These are phyloP conservation scores for Arthroderma sp. DNA, from an alignment of 2,329 filamentous ascomycete species.

Conservation along the genomic window DNA sequence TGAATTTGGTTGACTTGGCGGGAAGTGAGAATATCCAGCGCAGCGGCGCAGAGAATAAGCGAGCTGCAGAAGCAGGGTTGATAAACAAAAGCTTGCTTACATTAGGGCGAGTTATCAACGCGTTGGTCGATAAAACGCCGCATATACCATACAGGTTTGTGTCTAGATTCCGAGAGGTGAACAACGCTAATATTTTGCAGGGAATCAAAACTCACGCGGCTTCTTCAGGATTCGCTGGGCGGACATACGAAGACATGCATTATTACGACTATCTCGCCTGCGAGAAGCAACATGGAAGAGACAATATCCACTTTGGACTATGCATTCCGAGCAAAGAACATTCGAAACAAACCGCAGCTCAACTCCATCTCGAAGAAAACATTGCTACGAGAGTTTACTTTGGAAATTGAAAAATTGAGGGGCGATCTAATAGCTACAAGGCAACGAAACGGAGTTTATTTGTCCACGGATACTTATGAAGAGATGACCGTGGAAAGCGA, in stretches of 20 bases:
- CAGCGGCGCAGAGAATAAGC: conserved; percentile 94
- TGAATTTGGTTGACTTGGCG: conserved; percentile 92
- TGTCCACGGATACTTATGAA: conserved; percentile 78
- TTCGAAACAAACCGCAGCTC: conserved; percentile 91
- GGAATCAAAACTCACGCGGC: conserved; percentile 88
- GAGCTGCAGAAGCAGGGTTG: conserved; percentile 83
- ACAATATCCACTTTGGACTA: conserved; percentile 98
- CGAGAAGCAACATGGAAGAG: conserved; percentile 90
- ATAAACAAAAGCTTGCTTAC: conserved; percentile 98
- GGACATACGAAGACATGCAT: conserved; percentile 97
- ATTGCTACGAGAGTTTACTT: conserved; percentile 73
- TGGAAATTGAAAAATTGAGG: conserved; percentile 88
- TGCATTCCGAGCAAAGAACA: conserved; percentile 95
- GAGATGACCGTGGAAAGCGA: conserved; percentile 87
- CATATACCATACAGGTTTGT: conserved; percentile 63
- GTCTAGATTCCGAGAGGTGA: neutral
- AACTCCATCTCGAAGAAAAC: conserved; percentile 93
- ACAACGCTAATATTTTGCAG: conserved; percentile 27
- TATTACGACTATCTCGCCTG: conserved; percentile 89
- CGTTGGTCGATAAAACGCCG: conserved; percentile 73
- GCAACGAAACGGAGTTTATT: conserved; percentile 87
- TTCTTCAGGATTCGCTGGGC: conserved; percentile 91
- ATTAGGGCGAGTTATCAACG: conserved; percentile 91
- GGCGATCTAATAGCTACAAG: conserved; percentile 84
- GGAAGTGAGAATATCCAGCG: conserved; percentile 96